Evolutionary conservation across 2,329 filamentous ascomycete species (phyloP), one percentile per base, ranked within the genome.

Genomic region (Atkinsonella hypoxylon): DNA sequence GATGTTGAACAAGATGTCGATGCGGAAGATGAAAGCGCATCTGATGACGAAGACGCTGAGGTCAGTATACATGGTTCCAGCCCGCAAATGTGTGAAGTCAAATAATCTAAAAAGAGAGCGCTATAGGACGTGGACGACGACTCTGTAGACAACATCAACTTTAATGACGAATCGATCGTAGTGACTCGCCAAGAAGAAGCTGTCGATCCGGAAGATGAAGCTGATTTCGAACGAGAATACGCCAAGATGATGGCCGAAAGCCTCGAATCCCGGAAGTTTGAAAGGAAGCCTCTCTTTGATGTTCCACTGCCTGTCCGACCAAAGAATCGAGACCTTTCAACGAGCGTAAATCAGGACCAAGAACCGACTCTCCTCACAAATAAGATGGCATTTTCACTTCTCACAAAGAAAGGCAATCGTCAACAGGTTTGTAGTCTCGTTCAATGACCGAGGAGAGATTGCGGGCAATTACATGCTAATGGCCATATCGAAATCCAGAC

Each of bases 201-300:
- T 59, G 78, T 90, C 51, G 90, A 98, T 57, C 90, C 91, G 0
- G 90, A 96, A 69, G 89, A 85, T 40, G 93, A 98, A 62, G 93
- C 91, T 7, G 93, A 98, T 41, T 98, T 98, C 64, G 94, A 98
- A 63, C 87, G 91, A 59, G 93, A 97, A 68, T 93, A 95, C 66
- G 90, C 93, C 38, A 96, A 95, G 68, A 87, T 98, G 81, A 97
- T 98, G 91, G 81, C 90, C 47, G 93, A 98, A 67, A 96, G 91
- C 70, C 73, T 95, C 60, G 93, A 98, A 58, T 94, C 91, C 4
- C 82, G 93, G 59, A 96, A 95, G 61, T 95, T 95, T 58, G 93
- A 98, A 62, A 87, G 93, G 55, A 96, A 95, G 69, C 82, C 87
- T 30, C 78, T 93, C 48, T 96, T 98, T 62, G 94, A 98, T 64